phyloP scores from a whole-genome alignment of 139 green algal species.

The Coelastrella sp. region DNA sequence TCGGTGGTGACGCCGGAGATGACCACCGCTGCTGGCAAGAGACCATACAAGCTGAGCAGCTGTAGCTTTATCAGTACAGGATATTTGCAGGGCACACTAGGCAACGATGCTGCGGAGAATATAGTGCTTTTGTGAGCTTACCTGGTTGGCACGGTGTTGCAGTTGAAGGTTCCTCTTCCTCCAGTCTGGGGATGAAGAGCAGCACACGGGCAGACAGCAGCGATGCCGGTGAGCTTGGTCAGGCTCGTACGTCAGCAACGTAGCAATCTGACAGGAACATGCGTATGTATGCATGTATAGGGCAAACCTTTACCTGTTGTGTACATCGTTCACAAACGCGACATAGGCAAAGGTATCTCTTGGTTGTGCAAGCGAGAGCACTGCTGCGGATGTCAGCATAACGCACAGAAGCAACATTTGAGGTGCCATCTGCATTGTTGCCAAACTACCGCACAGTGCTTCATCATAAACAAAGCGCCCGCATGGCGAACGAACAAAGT shows the following conservation, averaged over 20 bases:
- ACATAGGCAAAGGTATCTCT: not conserved
- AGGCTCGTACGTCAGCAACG: too few species aligned
- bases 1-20: too few species aligned
- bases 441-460: too few species aligned
- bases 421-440: too few species aligned
- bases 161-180: constrained; percentile 11
- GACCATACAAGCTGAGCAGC: not conserved
- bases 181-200: not conserved
- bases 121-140: not conserved
- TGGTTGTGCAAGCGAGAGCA: not conserved
- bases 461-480: too few species aligned
- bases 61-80: not conserved
- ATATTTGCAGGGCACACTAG: not conserved
- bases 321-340: constrained; percentile 36
- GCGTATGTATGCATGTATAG: too few species aligned
- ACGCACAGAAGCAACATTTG: not conserved
- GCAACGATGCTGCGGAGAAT: not conserved
- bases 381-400: not conserved
- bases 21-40: not conserved
- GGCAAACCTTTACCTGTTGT: constrained; percentile 18
- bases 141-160: constrained; percentile 1
- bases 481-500: too few species aligned
- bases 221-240: too few species aligned
- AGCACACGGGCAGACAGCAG: too few species aligned
- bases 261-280: too few species aligned